A percentile compares a stretch with the other conserved stretches of the same genome.
Evolutionary conservation across 2,329 filamentous ascomycete species (phyloP).

Genomic region (Alternaria angustiovoidea): DNA sequence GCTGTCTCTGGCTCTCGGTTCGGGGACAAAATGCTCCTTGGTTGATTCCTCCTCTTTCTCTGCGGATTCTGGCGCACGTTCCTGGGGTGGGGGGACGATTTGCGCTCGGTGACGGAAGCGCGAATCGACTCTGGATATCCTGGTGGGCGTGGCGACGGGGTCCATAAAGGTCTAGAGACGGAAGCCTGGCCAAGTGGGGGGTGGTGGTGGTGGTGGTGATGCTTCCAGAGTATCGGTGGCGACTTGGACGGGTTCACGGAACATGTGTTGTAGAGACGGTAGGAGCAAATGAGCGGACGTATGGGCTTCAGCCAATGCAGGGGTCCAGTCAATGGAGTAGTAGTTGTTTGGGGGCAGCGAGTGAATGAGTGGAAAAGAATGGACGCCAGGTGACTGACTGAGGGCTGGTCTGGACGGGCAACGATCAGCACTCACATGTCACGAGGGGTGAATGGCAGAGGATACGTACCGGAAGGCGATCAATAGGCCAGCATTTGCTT

Average conservation of each 20-base stretch:
- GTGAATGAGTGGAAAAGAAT: slow-evolving; percentile 51
- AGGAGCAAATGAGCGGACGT: slow-evolving; percentile 48
- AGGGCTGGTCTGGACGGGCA: slow-evolving; percentile 33
- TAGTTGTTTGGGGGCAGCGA: slow-evolving; percentile 25
- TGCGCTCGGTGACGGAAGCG: slow-evolving; percentile 35
- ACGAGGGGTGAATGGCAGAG: slow-evolving; percentile 6
- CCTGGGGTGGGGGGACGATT: slow-evolving; percentile 17
- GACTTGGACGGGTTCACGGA: slow-evolving; percentile 25
- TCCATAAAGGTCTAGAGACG: slow-evolving; percentile 41
- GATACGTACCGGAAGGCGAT: slow-evolving; percentile 41
- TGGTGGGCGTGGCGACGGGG: slow-evolving; percentile 23
- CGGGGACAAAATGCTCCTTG: slow-evolving; percentile 19
- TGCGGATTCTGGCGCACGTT: slow-evolving; percentile 1
- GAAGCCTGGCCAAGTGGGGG: slow-evolving; percentile 26
- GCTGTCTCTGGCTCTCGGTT: slow-evolving; percentile 30
- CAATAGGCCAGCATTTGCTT: slow-evolving; percentile 46
- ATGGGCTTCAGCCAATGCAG: slow-evolving; percentile 32
- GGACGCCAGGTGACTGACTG: slow-evolving; percentile 53
- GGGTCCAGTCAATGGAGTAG: slow-evolving; percentile 50
- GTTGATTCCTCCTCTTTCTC: slow-evolving; percentile 22
- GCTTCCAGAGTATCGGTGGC: slow-evolving; percentile 33
- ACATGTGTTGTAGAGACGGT: slow-evolving; percentile 42
- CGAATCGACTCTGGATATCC: slow-evolving; percentile 35
- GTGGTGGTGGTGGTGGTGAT: slow-evolving; percentile 22
- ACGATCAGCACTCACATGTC: slow-evolving; percentile 36